Conservation (phyloP, 1,139 yeast species). For the Trichomonascaceae sp. region DNA sequence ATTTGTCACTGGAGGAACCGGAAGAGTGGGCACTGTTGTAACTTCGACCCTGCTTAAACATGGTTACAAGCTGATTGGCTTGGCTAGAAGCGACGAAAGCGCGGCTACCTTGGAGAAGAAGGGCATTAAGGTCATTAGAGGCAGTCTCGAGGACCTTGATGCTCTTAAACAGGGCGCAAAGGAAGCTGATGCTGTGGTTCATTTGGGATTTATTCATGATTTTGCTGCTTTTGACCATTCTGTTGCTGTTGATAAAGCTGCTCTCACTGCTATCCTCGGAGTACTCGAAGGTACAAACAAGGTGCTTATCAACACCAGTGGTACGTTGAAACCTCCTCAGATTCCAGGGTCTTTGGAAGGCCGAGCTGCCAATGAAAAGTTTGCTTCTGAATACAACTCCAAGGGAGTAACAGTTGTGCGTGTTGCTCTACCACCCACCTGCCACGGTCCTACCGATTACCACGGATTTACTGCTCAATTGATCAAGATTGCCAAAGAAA, state of each 20-base stretch:
- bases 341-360: background rate
- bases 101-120: conserved; percentile 20
- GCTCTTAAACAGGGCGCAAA: conserved; percentile 25
- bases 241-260: conserved; percentile 23
- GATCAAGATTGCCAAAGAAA: conserved; percentile 15
- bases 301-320: conserved; percentile 5
- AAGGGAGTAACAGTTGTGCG: conserved; percentile 3
- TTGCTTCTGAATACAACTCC: background rate
- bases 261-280: conserved; percentile 24
- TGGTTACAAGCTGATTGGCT: conserved; percentile 49
- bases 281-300: conserved; percentile 27
- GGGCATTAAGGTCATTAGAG: conserved; percentile 16
- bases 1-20: conserved; percentile 53
- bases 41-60: conserved; percentile 28
- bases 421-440: conserved; percentile 7
- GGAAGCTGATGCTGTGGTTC: conserved; percentile 33
- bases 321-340: background rate
- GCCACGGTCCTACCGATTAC: conserved; percentile 18
- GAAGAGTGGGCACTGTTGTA: conserved; percentile 51
- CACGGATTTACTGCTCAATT: conserved; percentile 19
- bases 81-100: conserved; percentile 47
- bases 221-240: conserved; percentile 15
- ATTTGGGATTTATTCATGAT: conserved; percentile 33
- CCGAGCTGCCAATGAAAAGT: background rate
- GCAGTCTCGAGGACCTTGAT: conserved; percentile 28